Conservation (phyloP, 495 filamentous ascomycete genomes). For the Daldinia concentrica region DNA sequence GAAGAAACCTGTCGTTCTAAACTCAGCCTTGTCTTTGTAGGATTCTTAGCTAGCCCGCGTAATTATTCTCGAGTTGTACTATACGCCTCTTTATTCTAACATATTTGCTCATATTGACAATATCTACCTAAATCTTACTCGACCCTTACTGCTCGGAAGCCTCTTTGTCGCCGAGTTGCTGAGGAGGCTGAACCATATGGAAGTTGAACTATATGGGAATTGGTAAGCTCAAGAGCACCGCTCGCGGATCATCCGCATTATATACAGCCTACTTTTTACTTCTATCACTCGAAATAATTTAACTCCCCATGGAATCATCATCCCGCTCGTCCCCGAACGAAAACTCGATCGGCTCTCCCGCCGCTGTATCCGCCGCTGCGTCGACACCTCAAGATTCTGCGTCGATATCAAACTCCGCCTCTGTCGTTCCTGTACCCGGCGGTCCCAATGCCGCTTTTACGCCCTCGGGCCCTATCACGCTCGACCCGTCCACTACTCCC, state of each 20-base stretch:
- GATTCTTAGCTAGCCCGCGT: constrained; percentile 23
- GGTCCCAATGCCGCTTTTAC: constrained; percentile 21
- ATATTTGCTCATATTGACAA: neutral
- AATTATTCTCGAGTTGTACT: constrained; percentile 18
- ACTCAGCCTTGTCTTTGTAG: constrained; percentile 27
- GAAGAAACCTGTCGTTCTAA: constrained; percentile 13
- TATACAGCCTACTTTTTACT: constrained; percentile 25
- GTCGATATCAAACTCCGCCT: constrained; percentile 9
- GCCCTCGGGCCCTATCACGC: constrained; percentile 51
- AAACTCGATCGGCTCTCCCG: constrained; percentile 32
- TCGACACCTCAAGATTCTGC: constrained; percentile 35
- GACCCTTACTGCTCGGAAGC: neutral
- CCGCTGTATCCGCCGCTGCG: constrained; percentile 20
- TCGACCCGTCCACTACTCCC: constrained; percentile 53
- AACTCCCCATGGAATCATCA: constrained; percentile 33
- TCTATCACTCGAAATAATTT: constrained; percentile 1
- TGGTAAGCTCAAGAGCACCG: constrained; percentile 6
- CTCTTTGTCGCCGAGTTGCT: neutral
- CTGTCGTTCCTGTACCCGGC: constrained; percentile 11
- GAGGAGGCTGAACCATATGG: neutral
- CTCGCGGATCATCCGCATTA: constrained; percentile 24
- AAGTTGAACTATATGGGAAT: constrained; percentile 28
- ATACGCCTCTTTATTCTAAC: neutral
- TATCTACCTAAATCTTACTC: neutral
- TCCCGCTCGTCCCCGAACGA: constrained; percentile 39